Evolutionary conservation across 164 flowering plant species (phyloP), one percentile per base, ranked within the genome.

Genomic region (Cinnamomum chago): DNA sequence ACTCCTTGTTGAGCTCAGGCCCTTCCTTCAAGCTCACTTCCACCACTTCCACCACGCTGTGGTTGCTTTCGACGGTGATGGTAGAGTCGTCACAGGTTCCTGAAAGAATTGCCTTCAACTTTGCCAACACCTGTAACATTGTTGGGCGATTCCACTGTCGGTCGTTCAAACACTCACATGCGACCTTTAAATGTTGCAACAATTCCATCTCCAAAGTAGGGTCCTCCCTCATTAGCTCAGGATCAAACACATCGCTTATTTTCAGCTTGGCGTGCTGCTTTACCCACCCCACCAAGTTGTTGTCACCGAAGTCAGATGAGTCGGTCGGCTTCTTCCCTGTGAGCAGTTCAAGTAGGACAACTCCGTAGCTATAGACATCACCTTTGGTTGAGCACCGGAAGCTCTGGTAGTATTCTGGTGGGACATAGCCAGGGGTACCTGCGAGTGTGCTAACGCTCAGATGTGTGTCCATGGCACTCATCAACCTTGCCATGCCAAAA

Each of bases 381-480:
- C 99, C 98, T 80, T 89, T 94, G 1, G 97, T 88, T 6, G 97
- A 86, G 76, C 97, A 92, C 60, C 96, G 81, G 71, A 92, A 94
- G 82, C 97, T 91, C 76, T 94, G 99, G 84, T 94, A 94, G 82
- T 96, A 96, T 65, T 96, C 99, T 0, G 99, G 99, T 2, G 99
- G 98, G 15, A 96, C 98, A 52, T 96, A 96, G 1, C 99, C 99
- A 0, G 98, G 99, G 0, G 99, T 96, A 20, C 99, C 99, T 0
- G 98, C 97, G 17, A 96, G 82, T 2, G 97, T 96, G 82, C 95
- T 92, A 14, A 96, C 99, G 69, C 97, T 96, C 78, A 96, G 78
- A 78, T 96, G 99, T 0, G 99, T 94, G 78, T 96, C 99, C 96
- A 90, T 86, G 27, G 91, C 93, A 66, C 92, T 94, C 98, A 94